These are phyloP conservation scores for Malassezia cuniculi DNA, from an alignment of 1,284 basidiomycete species.

Conservation along the genomic window DNA sequence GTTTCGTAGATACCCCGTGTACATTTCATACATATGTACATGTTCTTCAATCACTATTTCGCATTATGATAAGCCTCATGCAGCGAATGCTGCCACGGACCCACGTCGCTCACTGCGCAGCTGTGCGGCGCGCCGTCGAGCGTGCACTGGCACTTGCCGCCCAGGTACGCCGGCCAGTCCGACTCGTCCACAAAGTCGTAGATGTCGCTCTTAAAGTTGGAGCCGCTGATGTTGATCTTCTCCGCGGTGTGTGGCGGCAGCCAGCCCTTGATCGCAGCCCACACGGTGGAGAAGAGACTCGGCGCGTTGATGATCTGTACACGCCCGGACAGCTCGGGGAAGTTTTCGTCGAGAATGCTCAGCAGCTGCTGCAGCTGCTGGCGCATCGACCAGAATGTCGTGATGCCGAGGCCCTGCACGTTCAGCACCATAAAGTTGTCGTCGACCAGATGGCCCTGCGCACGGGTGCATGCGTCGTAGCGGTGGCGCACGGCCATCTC, in stretches of 20 bases:
- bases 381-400: slow-evolving; percentile 40
- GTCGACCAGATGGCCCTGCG: slow-evolving; percentile 24
- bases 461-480: slow-evolving; percentile 26
- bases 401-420: slow-evolving; percentile 29
- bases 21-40: background rate
- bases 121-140: slow-evolving; percentile 1
- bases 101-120: slow-evolving; percentile 23
- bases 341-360: slow-evolving; percentile 34
- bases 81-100: slow-evolving; percentile 34
- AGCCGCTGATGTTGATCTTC: slow-evolving; percentile 38
- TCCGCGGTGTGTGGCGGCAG: slow-evolving; percentile 33
- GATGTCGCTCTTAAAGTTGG: slow-evolving; percentile 23
- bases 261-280: slow-evolving; percentile 39
- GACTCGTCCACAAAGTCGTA: slow-evolving; percentile 24
- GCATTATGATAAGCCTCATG: too few relatives aligned
- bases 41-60: too few relatives aligned
- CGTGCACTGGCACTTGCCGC: slow-evolving; percentile 32
- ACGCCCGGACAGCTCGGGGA: slow-evolving; percentile 35
- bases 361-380: slow-evolving; percentile 35
- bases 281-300: slow-evolving; percentile 36
- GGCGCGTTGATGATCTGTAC: slow-evolving; percentile 44
- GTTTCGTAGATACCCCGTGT: background rate
- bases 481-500: slow-evolving; percentile 33
- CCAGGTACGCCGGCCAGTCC: slow-evolving; percentile 29
- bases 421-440: slow-evolving; percentile 44